Base-by-base conservation (phyloP, 2,329 filamentous ascomycete genomes). In the Fonsecaea nubica region DNA sequence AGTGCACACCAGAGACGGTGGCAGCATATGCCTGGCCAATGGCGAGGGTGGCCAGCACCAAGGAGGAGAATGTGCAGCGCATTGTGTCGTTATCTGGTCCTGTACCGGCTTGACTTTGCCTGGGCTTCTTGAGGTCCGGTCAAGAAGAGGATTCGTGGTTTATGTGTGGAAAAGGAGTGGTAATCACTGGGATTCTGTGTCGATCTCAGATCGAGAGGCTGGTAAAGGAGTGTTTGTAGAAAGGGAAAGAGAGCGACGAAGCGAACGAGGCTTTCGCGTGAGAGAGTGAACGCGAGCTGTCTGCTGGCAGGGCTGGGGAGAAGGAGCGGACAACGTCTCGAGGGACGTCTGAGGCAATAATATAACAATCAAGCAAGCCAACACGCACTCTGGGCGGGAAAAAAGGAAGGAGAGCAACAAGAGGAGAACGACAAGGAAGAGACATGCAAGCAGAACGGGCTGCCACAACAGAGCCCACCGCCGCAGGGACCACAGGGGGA, bases 41-140 rank as follows among this genome's bases (percentile, higher is more conserved):
- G 40, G 68, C 71, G 45, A 72, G 68, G 66, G 71, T 72, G 71
- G 66, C 68, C 66, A 72, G 71, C 71, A 72, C 71, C 68, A 72
- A 60, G 54, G 69, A 65, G 40, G 67, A 64, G 33, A 67, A 65
- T 68, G 71, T 62, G 71, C 64, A 71, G 48, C 61, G 69, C 71
- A 72, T 72, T 50, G 45, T 50, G 45, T 50, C 15, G 64, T 57
- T 55, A 53, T 63, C 13, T 65, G 63, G 62, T 52, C 18, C 18
- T 21, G 45, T 21, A 10, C 9, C 45, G 45, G 18, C 18, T 50
- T 21, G 52, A 33, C 57, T 21, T 54, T 54, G 57, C 42, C 25
- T 59, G 40, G 54, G 15, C 13, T 62, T 63, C 60, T 69, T 58
- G 56, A 64, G 59, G 66, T 61, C 63, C 61, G 63, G 63, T 64